Evolutionary conservation across 1,284 basidiomycete species (phyloP), one percentile per base, ranked within the genome.

Genomic region (Tylopilus sp.): DNA sequence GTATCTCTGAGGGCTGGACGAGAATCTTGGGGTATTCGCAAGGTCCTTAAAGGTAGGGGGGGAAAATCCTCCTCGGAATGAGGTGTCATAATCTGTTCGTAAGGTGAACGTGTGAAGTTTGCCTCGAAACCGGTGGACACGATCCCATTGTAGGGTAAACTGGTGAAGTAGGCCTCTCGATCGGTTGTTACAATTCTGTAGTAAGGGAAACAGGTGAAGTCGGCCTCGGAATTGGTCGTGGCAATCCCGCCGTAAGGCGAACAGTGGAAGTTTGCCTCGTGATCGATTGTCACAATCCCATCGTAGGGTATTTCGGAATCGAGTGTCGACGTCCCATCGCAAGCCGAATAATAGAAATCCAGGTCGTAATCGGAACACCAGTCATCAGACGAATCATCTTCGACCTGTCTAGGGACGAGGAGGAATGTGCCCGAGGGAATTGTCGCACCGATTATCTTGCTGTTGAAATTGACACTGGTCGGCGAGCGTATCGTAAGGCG

Each of bases 401-500:
- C 43, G 0, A 2, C 3, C 14, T 49, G 36, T 2, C 30, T 49
- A 1, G 47, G 49, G 2, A 61, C 26, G 1, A 20, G 48, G 10
- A 63, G 59, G 35, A 62, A 60, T 2, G 20, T 7, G 8, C 36
- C 43, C 0, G 9, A 8, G 5, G 51, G 61, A 35, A 38, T 9
- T 0, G 61, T 61, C 14, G 49, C 41, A 2, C 57, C 59, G 17
- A 63, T 63, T 30, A 59, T 35, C 20, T 46, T 14, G 41, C 52
- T 63, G 20, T 6, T 44, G 42, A 65, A 59, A 6, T 33, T 44
- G 18, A 61, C 18, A 7, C 36, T 39, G 2, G 36, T 48, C 2
- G 31, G 11, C 18, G 26, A 46, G 30, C 30, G 38, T 60, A 28
- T 60, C 59, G 40, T 64, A 65, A 1, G 61, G 59, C 2, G 61